phyloP scores from a whole-genome alignment of 306 rosid genomes.

The Acacia confusa region DNA sequence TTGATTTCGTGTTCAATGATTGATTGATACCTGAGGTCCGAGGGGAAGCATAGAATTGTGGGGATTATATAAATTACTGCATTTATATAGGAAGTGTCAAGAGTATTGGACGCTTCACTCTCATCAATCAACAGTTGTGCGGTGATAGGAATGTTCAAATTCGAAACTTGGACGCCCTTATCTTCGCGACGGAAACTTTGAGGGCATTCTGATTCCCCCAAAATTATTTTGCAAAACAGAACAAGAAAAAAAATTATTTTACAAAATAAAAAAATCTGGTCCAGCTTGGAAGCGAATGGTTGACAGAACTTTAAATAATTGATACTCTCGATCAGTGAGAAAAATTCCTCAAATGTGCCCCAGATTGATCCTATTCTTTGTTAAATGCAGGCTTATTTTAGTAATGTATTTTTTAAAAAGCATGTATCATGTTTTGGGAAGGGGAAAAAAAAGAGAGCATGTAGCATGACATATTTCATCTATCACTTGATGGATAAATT shows the following conservation, averaged over 20 bases:
- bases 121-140: neutral
- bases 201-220: neutral
- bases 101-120: neutral
- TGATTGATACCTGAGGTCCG: neutral
- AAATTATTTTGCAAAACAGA: neutral
- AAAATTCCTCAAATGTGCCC: neutral
- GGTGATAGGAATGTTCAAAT: neutral
- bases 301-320: neutral
- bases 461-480: too few species aligned
- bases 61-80: neutral
- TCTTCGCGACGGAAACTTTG: neutral
- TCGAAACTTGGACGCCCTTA: neutral
- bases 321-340: neutral
- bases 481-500: neutral
- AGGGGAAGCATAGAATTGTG: neutral
- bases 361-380: neutral
- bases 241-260: too few species aligned
- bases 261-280: neutral
- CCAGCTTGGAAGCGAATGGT: neutral
- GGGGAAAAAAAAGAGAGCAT: too few species aligned
- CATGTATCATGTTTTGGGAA: too few species aligned
- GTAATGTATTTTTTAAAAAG: too few species aligned
- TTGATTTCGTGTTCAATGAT: neutral
- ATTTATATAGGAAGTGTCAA: neutral
- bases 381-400: neutral